Conservation (phyloP, 176 grass and related monocot species). For the Carex myosuroides region DNA sequence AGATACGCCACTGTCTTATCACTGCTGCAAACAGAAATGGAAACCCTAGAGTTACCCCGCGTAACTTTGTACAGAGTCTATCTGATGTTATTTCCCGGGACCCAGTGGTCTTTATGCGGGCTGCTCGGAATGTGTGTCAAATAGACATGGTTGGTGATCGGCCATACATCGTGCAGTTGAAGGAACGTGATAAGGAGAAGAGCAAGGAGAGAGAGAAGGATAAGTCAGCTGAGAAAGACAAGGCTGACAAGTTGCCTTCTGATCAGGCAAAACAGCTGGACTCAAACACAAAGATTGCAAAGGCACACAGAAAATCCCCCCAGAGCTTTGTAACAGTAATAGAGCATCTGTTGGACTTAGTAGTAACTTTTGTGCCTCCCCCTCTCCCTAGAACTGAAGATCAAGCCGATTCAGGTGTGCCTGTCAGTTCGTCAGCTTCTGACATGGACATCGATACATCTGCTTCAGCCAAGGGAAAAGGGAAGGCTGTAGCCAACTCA, state of each 20-base stretch:
- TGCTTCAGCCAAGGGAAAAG: conserved; percentile 81
- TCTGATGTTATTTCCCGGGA: conserved; percentile 81
- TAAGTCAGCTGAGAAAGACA: conserved; percentile 43
- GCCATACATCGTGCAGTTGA: conserved; percentile 79
- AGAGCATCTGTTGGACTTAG: conserved; percentile 73
- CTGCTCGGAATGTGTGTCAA: conserved; percentile 85
- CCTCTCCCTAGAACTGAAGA: conserved; percentile 45
- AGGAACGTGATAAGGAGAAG: conserved; percentile 88
- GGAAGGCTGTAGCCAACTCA: conserved; percentile 41
- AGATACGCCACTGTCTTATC: conserved; percentile 89
- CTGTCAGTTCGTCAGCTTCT: conserved; percentile 30
- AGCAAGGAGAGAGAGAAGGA: conserved; percentile 85
- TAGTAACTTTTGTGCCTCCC: conserved; percentile 59
- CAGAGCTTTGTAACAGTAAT: conserved; percentile 86
- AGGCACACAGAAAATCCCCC: conserved; percentile 78
- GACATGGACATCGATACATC: conserved; percentile 88
- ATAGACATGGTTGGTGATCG: conserved; percentile 97
- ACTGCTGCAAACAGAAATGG: conserved; percentile 73
- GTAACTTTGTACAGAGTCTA: conserved; percentile 89
- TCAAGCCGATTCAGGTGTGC: conserved; percentile 31
- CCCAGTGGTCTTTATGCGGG: conserved; percentile 84
- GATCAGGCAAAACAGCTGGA: conserved; percentile 61
- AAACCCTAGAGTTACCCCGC: conserved; percentile 70
- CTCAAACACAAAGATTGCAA: conserved; percentile 43
- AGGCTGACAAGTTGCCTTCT: conserved; percentile 30